Percentiles rank a stretch among this genome's conserved stretches.
phyloP scores from a whole-genome alignment of 768 basidiomycete species.

The Amanita inopinata region DNA sequence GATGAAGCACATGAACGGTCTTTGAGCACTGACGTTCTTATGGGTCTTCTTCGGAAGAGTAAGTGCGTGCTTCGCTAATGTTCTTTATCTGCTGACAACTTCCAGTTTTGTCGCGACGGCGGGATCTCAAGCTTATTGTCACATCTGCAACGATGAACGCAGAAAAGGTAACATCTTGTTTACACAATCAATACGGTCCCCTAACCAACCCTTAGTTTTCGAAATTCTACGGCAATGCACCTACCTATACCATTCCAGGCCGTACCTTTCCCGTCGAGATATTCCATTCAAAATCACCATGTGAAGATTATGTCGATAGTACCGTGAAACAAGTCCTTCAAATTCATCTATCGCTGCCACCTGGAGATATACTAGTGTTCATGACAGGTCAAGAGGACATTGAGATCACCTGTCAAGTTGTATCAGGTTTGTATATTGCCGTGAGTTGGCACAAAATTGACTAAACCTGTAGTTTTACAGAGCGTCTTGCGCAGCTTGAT shows the following conservation, averaged over 20 bases:
- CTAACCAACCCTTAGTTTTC: conserved; percentile 57
- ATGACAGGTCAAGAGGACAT: conserved; percentile 99
- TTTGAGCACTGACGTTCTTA: conserved; percentile 93
- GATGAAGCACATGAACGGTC: conserved; percentile 99
- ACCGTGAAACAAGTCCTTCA: conserved; percentile 97
- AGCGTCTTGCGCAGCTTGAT: conserved; percentile 86
- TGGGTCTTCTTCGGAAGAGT: conserved; percentile 95
- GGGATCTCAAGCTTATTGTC: conserved; percentile 93
- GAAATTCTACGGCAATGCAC: conserved; percentile 88
- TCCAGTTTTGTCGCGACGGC: conserved; percentile 73
- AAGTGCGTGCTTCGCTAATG: conserved; percentile 18
- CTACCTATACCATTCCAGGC: conserved; percentile 82
- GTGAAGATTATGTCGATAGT: conserved; percentile 97
- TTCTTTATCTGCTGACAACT: conserved; percentile 1
- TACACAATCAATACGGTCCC: background rate
- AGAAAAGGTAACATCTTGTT: conserved; percentile 62
- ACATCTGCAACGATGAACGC: conserved; percentile 99
- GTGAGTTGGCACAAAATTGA: conserved; percentile 8
- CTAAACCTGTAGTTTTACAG: conserved; percentile 38
- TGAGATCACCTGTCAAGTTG: conserved; percentile 90
- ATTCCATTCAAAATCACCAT: conserved; percentile 93
- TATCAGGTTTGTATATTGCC: conserved; percentile 52
- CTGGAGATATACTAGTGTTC: conserved; percentile 94
- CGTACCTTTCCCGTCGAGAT: conserved; percentile 98
- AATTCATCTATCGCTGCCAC: conserved; percentile 88